Evolutionary conservation across 176 grass and related monocot genomes (phyloP).

Genomic region (Saccharum officinarum): DNA sequence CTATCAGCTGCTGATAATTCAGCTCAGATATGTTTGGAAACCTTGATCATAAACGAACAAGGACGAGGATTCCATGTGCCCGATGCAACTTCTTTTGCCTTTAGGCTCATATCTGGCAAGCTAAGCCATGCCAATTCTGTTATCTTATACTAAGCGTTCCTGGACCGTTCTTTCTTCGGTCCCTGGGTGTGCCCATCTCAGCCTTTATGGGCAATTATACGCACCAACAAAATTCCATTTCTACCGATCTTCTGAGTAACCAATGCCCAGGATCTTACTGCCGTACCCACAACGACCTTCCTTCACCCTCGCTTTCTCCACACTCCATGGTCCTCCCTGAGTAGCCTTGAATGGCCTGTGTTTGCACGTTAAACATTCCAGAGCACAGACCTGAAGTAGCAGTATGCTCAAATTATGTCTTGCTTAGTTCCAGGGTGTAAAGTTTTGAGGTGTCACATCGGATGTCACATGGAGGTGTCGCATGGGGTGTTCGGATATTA

Average conservation of each 20-base stretch:
- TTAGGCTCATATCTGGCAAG: conserved; percentile 11
- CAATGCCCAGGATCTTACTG: background rate
- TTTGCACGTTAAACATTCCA: conserved; percentile 22
- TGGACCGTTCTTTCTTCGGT: conserved; percentile 39
- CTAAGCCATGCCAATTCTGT: conserved; percentile 10
- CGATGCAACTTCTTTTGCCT: background rate
- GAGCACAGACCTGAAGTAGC: background rate
- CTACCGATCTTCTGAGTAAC: conserved; percentile 14
- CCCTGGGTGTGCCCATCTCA: conserved; percentile 15
- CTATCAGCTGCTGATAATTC: background rate
- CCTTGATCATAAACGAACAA: background rate
- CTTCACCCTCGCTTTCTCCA: background rate
- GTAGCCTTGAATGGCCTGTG: background rate
- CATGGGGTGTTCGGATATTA: too few relatives aligned
- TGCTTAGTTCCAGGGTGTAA: too few relatives aligned
- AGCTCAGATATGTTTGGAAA: background rate
- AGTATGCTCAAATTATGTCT: background rate
- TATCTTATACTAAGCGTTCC: background rate
- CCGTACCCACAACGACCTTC: background rate
- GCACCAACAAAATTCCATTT: conserved; percentile 32
- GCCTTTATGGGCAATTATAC: conserved; percentile 16
- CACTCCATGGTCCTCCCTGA: background rate
- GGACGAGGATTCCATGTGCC: background rate
- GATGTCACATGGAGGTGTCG: too few relatives aligned
- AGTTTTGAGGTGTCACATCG: too few relatives aligned